Conservation (phyloP, 129 eudicot species). For the Logfia minima region DNA sequence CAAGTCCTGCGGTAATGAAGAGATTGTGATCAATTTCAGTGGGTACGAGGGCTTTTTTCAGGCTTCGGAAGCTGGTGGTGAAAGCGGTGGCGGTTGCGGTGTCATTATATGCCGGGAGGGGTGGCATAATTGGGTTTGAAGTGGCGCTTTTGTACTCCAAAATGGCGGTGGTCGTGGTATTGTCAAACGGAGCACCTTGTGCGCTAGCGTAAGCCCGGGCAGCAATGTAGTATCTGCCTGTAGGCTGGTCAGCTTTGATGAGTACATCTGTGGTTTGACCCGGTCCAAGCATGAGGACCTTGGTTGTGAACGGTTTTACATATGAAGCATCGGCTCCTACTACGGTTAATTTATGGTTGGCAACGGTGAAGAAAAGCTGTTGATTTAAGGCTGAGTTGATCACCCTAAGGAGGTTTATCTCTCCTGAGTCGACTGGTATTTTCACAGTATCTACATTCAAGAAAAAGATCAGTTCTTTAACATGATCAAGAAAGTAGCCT, state of each 20-base stretch:
- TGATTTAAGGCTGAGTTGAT: conserved; percentile 85
- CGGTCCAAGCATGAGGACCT: conserved; percentile 91
- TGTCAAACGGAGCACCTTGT: conserved; percentile 90
- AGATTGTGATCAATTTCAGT: conserved; percentile 67
- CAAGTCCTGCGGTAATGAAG: conserved; percentile 75
- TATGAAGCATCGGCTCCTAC: conserved; percentile 97
- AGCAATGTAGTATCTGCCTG: conserved; percentile 84
- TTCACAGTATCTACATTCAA: conserved; percentile 58
- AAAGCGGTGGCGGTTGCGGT: conserved; percentile 83
- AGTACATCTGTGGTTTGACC: conserved; percentile 99
- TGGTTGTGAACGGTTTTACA: conserved; percentile 88
- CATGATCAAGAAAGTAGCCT: not conserved
- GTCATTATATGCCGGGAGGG: conserved; percentile 82
- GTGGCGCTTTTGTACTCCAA: conserved; percentile 68
- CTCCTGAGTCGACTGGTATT: conserved; percentile 68
- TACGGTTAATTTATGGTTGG: conserved; percentile 80
- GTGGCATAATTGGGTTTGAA: conserved; percentile 55
- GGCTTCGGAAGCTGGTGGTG: conserved; percentile 72
- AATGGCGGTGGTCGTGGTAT: conserved; percentile 96
- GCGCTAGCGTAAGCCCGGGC: conserved; percentile 92
- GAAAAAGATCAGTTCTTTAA: not conserved
- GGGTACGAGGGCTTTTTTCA: conserved; percentile 57
- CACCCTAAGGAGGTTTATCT: conserved; percentile 74
- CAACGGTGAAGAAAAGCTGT: conserved; percentile 77
- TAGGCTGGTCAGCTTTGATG: conserved; percentile 75